Evolutionary conservation across 768 basidiomycete species (phyloP).

Genomic region (Lactarius indigo): DNA sequence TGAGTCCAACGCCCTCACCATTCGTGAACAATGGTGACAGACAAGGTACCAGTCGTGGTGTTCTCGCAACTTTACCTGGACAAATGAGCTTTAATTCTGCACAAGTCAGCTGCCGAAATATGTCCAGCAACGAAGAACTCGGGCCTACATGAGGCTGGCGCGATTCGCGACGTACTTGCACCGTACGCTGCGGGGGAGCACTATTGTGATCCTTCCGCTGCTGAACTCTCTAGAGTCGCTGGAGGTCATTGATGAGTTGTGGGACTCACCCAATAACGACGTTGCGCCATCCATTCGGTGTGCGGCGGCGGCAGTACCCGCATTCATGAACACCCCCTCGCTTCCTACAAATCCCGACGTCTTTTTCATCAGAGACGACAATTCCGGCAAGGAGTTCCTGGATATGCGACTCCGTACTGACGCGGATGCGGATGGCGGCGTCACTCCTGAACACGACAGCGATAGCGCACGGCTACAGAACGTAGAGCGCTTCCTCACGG

Average conservation of each 20-base stretch:
- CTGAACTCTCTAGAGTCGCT: not conserved
- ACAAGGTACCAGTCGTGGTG: not conserved
- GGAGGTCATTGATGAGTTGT: not conserved
- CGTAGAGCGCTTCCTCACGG: too few relatives aligned
- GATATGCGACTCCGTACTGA: too few relatives aligned
- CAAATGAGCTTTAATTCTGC: not conserved
- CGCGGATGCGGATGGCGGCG: too few relatives aligned
- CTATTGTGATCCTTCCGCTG: not conserved
- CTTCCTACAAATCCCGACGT: too few relatives aligned
- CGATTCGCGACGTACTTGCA: not conserved
- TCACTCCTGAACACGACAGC: too few relatives aligned
- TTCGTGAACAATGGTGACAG: too few relatives aligned
- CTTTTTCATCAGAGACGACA: too few relatives aligned
- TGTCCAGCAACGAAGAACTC: not conserved
- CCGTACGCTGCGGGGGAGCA: not conserved
- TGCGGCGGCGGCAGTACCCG: too few relatives aligned
- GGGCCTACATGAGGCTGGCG: not conserved
- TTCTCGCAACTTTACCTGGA: slow-evolving; percentile 1
- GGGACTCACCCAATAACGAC: not conserved
- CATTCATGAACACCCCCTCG: too few relatives aligned
- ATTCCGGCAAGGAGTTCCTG: too few relatives aligned
- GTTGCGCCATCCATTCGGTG: not conserved
- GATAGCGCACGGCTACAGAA: too few relatives aligned
- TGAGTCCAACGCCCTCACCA: too few relatives aligned
- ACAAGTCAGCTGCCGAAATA: not conserved